Evolutionary conservation across 495 filamentous ascomycete species (phyloP), one percentile per base, ranked within the genome.

Genomic region (Bombardia bombarda): DNA sequence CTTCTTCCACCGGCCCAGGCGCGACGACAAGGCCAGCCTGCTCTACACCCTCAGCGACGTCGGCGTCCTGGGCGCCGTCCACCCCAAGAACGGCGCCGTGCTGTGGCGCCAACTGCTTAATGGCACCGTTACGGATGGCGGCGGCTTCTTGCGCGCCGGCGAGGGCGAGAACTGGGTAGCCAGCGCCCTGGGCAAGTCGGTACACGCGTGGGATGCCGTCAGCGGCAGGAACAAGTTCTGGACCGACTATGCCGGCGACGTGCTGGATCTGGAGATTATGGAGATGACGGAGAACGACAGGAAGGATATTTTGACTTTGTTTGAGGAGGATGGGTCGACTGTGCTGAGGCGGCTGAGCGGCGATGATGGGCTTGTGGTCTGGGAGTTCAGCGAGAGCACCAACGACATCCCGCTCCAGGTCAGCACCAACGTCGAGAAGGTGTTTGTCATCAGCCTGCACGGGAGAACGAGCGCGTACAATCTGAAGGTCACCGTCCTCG

Each of bases 31-130:
- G 61, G 90, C 90, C 14, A 90, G 85, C 21, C 70, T 97, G 22
- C 73, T 99, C 23, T 99, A 95, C 59, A 95, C 93, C 0, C 68
- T 97, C 12, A 89, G 86, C 43, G 82, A 93, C 22, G 75, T 84
- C 26, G 77, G 77, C 17, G 76, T 94, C 7, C 63, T 97, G 1
- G 93, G 88, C 22, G 90, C 92, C 0, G 73, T 96, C 9, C 93
- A 96, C 52, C 92, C 92, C 13, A 83, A 79, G 49, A 86, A 82
- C 65, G 92, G 92, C 10, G 69, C 73, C 7, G 51, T 96, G 16
- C 71, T 97, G 7, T 99, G 92, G 92, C 75, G 92, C 30, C 89
- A 95, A 56, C 57, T 78, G 36, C 61, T 93, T 31, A 49, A 53
- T 25, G 46, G 40, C 7, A 64, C 51, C 45, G 46, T 61, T 42